Conservation (phyloP, 345 rosid species). For the Dipteronia dyeriana region DNA sequence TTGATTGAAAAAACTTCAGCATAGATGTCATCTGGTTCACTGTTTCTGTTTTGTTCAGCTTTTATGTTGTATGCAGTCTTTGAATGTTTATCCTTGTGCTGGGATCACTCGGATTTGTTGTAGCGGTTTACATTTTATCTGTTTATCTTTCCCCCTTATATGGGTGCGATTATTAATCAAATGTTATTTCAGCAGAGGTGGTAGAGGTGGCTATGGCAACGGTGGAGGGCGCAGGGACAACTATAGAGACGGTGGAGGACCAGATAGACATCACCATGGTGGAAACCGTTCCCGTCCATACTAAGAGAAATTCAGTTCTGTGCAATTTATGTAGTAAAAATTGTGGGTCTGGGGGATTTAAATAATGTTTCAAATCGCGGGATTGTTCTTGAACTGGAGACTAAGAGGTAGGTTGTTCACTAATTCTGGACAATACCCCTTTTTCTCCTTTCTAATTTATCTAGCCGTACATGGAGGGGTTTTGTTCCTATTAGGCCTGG, state of each 20-base stretch:
- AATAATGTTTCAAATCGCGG: slow-evolving; percentile 42
- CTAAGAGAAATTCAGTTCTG: slow-evolving; percentile 43
- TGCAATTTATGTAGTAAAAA: slow-evolving; percentile 61
- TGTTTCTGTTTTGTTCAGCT: not conserved
- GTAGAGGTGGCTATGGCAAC: slow-evolving; percentile 61
- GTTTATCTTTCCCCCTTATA: not conserved
- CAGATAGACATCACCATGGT: slow-evolving; percentile 80
- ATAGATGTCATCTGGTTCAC: not conserved
- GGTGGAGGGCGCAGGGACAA: slow-evolving; percentile 91
- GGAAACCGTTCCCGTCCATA: slow-evolving; percentile 96
- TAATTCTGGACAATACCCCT: slow-evolving; percentile 52
- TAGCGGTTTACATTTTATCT: not conserved
- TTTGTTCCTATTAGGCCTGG: slow-evolving; percentile 39
- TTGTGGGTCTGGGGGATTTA: slow-evolving; percentile 52
- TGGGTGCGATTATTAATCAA: slow-evolving; percentile 16
- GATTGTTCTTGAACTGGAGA: slow-evolving; percentile 70
- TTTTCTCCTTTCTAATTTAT: slow-evolving; percentile 39
- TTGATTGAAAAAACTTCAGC: not conserved
- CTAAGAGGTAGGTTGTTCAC: slow-evolving; percentile 75
- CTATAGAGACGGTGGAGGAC: slow-evolving; percentile 70
- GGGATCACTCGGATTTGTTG: not conserved
- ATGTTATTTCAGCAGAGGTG: slow-evolving; percentile 56
- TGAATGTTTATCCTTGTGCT: not conserved
- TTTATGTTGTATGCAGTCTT: not conserved
- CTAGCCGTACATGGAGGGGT: slow-evolving; percentile 32